phyloP scores from a whole-genome alignment of 805 yeast genomes.

The Zygotorulaspora sp. region DNA sequence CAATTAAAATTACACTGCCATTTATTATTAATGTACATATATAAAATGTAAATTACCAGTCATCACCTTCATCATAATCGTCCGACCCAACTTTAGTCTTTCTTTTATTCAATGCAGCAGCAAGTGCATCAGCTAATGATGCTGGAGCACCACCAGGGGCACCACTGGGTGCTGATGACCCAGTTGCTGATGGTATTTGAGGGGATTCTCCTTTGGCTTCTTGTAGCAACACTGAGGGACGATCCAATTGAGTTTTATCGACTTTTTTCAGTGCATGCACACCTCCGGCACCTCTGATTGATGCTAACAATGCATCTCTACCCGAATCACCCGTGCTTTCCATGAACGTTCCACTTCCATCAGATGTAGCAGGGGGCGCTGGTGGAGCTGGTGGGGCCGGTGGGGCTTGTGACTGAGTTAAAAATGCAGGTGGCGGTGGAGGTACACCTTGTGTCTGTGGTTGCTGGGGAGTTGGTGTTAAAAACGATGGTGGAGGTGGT shows the following conservation, averaged over 20 bases:
- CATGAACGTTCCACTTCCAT: constrained; percentile 9
- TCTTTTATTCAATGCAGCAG: constrained; percentile 77
- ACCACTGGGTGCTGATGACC: constrained; percentile 34
- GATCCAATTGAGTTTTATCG: constrained; percentile 79
- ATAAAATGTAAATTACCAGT: constrained; percentile 44
- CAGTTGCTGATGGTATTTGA: constrained; percentile 14
- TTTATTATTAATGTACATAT: background rate
- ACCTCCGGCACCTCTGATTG: constrained; percentile 79
- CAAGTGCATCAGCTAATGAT: constrained; percentile 77
- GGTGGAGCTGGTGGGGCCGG: constrained; percentile 10
- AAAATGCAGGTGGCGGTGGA: constrained; percentile 20
- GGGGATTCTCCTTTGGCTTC: constrained; percentile 64
- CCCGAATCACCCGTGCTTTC: constrained; percentile 46
- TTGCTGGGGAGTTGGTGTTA: too few relatives aligned
- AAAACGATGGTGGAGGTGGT: constrained; percentile 21
- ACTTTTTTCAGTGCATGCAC: constrained; percentile 64
- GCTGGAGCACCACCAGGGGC: constrained; percentile 41
- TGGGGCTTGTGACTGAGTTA: constrained; percentile 16
- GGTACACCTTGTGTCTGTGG: constrained; percentile 9
- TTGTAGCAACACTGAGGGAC: constrained; percentile 65
- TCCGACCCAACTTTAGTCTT: constrained; percentile 87
- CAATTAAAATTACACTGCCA: background rate
- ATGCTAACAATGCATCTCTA: constrained; percentile 78
- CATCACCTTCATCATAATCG: constrained; percentile 80
- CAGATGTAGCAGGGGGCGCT: constrained; percentile 14